phyloP scores from a whole-genome alignment of 202 grass and related monocot genomes.

The Schoenoplectus tabernaemontani region DNA sequence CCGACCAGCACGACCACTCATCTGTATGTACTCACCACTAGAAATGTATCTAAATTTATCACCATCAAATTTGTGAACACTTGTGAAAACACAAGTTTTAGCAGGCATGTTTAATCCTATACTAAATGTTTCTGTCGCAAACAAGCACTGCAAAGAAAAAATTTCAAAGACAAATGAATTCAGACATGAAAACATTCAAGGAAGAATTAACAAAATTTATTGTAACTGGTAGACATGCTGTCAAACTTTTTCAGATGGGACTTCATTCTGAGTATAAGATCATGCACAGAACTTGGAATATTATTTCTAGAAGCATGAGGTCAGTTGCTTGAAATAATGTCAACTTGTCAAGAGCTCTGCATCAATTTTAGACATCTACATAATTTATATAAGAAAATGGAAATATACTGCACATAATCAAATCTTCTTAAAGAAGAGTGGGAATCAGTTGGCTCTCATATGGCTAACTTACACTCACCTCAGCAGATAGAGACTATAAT shows the following conservation, averaged over 20 bases:
- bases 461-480: neutral
- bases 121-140: slow-evolving; percentile 99
- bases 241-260: neutral
- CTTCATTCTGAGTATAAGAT: neutral
- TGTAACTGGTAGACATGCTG: neutral
- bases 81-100: slow-evolving; percentile 97
- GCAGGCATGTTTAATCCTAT: slow-evolving; percentile 99
- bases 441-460: neutral
- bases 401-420: neutral
- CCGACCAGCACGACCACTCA: slow-evolving; percentile 94
- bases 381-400: neutral
- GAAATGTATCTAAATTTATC: slow-evolving; percentile 95
- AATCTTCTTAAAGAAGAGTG: neutral
- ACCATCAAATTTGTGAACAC: slow-evolving; percentile 87
- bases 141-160: slow-evolving; percentile 67
- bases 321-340: neutral
- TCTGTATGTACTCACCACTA: slow-evolving; percentile 96
- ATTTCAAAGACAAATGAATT: slow-evolving; percentile 26
- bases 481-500: neutral
- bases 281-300: neutral
- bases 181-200: neutral
- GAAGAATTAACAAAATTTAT: no score
- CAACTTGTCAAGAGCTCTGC: neutral
- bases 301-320: neutral
- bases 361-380: neutral